Conservation (phyloP, 495 filamentous ascomycete species). For the Penicillium paradoxum region DNA sequence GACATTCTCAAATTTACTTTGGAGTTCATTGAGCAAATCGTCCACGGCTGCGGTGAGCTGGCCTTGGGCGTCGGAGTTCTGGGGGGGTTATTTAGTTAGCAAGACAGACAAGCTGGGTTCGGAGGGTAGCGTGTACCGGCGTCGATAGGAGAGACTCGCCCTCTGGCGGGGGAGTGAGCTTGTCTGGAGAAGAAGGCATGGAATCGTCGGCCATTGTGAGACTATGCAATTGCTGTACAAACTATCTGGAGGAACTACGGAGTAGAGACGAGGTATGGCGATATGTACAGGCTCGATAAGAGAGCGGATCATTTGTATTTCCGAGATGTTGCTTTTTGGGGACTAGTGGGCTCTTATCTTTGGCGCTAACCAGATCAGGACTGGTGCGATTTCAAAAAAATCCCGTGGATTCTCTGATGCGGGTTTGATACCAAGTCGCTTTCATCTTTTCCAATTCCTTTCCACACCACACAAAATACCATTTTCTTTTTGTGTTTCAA, state of each 20-base stretch:
- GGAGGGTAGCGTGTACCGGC: constrained; percentile 11
- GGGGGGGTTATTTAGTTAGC: constrained; percentile 5
- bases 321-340: constrained; percentile 4
- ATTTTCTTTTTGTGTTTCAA: constrained; percentile 10
- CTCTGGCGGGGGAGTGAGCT: constrained; percentile 6
- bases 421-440: constrained; percentile 13
- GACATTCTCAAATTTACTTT: constrained; percentile 75
- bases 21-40: constrained; percentile 76
- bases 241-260: background rate
- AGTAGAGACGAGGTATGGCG: background rate
- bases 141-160: constrained; percentile 23
- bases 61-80: constrained; percentile 49
- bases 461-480: constrained; percentile 11
- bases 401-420: constrained; percentile 27
- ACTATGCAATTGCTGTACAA: constrained; percentile 1
- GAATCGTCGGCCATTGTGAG: constrained; percentile 21
- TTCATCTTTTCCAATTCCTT: constrained; percentile 14
- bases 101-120: background rate
- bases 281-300: constrained; percentile 16
- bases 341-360: constrained; percentile 21
- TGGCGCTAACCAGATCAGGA: constrained; percentile 23
- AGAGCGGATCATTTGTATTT: constrained; percentile 23
- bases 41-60: constrained; percentile 72
- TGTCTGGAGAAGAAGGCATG: constrained; percentile 12
- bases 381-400: constrained; percentile 39